Evolutionary conservation across 106 monocot genomes (phyloP).

Genomic region (Dendrobium chrysotoxum): DNA sequence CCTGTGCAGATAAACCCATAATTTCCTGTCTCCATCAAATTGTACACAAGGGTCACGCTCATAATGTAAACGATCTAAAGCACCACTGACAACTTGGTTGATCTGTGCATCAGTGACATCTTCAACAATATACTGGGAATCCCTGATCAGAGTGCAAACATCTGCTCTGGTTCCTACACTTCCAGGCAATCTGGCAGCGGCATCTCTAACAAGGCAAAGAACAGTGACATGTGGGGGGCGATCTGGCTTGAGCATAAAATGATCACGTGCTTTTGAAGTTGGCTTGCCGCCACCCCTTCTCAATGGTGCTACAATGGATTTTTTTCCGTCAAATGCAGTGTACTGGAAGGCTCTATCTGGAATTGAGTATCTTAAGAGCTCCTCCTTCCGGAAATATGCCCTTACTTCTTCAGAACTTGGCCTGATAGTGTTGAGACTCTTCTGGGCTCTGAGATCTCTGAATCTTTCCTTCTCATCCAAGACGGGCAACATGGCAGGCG

Average conservation of each 20-base stretch:
- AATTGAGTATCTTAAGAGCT: slow-evolving; percentile 71
- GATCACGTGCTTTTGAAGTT: slow-evolving; percentile 90
- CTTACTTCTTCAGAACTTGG: slow-evolving; percentile 84
- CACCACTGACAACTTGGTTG: slow-evolving; percentile 94
- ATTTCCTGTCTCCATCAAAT: slow-evolving; percentile 78
- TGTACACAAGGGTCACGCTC: slow-evolving; percentile 95
- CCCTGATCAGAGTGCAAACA: slow-evolving; percentile 86
- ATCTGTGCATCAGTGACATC: slow-evolving; percentile 68
- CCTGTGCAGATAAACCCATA: slow-evolving; percentile 92
- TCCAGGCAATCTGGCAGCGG: slow-evolving; percentile 85
- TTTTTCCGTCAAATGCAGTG: slow-evolving; percentile 79
- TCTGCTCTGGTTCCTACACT: slow-evolving; percentile 96
- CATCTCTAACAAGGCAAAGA: slow-evolving; percentile 91
- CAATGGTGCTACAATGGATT: slow-evolving; percentile 90
- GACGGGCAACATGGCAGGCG: slow-evolving; percentile 40
- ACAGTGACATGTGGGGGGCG: slow-evolving; percentile 95
- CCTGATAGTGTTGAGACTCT: slow-evolving; percentile 78
- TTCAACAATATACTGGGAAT: slow-evolving; percentile 90
- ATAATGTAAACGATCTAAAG: slow-evolving; percentile 93
- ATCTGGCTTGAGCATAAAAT: slow-evolving; percentile 87
- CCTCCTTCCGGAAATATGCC: slow-evolving; percentile 80
- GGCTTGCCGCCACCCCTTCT: slow-evolving; percentile 95
- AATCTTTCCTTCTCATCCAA: slow-evolving; percentile 89
- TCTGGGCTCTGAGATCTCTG: slow-evolving; percentile 85
- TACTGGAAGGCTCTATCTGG: slow-evolving; percentile 92